A percentile compares a stretch with the other conserved stretches of the same genome.
Evolutionary conservation across 768 basidiomycete genomes (phyloP).

Genomic region (Tricholoma sp.): DNA sequence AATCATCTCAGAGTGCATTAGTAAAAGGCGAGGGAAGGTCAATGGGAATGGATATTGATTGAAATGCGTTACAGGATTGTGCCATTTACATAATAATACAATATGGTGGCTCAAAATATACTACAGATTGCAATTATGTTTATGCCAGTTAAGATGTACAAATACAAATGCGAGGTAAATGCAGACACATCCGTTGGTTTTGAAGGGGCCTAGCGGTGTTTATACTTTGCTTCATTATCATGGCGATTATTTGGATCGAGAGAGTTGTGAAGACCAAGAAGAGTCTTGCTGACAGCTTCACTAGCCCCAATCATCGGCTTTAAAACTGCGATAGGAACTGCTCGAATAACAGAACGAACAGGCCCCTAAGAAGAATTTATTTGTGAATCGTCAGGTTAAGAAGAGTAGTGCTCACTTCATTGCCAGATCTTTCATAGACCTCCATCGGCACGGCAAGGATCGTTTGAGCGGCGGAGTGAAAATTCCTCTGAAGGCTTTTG

Average conservation of each 20-base stretch:
- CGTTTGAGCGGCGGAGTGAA: constrained; percentile 94
- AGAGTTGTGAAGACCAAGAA: constrained; percentile 89
- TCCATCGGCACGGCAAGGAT: constrained; percentile 99
- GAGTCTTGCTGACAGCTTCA: constrained; percentile 93
- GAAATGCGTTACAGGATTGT: constrained; percentile 13
- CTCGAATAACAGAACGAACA: constrained; percentile 89
- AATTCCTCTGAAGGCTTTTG: constrained; percentile 75
- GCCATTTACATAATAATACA: background rate
- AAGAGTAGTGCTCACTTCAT: constrained; percentile 54
- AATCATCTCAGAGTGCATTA: constrained; percentile 61
- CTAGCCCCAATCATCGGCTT: constrained; percentile 98
- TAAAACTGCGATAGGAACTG: constrained; percentile 94
- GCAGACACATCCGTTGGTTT: background rate
- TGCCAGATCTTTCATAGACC: constrained; percentile 91
- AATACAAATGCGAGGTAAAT: constrained; percentile 13
- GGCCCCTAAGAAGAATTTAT: constrained; percentile 57
- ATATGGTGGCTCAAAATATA: constrained; percentile 3
- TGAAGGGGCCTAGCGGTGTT: constrained; percentile 50
- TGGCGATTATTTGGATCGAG: constrained; percentile 79
- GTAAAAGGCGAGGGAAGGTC: constrained; percentile 78
- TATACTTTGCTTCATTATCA: constrained; percentile 94
- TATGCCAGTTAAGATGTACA: constrained; percentile 10
- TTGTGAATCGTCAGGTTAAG: background rate
- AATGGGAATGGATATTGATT: constrained; percentile 91
- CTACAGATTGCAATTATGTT: constrained; percentile 1